Evolutionary conservation across 108 stramenopile species (phyloP).

Genomic region (Mediolabrus comicus): DNA sequence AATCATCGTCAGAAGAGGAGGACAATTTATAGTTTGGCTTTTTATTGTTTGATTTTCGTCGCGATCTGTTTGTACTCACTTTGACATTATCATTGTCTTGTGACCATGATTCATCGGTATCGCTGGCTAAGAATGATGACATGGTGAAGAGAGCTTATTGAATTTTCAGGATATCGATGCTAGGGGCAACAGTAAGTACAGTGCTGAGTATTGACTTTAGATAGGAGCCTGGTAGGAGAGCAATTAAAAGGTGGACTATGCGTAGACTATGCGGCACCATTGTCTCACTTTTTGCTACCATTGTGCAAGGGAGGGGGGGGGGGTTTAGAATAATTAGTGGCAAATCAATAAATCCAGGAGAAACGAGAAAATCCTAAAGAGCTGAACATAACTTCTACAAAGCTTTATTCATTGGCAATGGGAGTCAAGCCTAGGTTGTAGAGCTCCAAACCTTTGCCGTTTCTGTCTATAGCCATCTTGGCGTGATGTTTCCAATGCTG

Average conservation of each 20-base stretch:
- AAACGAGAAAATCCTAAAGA: no score
- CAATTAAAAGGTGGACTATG: no score
- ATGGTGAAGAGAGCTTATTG: neutral
- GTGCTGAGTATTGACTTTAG: no score
- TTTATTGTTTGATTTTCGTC: neutral
- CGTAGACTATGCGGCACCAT: no score
- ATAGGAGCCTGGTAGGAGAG: no score
- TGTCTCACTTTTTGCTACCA: no score
- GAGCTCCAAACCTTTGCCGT: slow-evolving; percentile 13
- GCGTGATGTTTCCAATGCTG: slow-evolving; percentile 55
- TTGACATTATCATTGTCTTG: neutral
- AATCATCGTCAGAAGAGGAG: neutral
- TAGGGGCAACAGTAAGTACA: no score
- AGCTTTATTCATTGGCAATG: neutral
- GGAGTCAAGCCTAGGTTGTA: slow-evolving; percentile 30
- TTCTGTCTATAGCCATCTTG: slow-evolving; percentile 7
- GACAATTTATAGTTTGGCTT: neutral
- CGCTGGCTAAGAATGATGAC: neutral
- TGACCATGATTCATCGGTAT: neutral
- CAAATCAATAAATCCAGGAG: no score
- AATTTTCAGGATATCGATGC: no score
- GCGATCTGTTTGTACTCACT: neutral
- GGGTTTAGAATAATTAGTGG: no score
- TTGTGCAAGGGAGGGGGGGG: no score
- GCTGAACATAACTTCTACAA: no score